These are phyloP conservation scores for Sisymbrium altissimum DNA, from an alignment of 345 rosid species.

Conservation along the genomic window DNA sequence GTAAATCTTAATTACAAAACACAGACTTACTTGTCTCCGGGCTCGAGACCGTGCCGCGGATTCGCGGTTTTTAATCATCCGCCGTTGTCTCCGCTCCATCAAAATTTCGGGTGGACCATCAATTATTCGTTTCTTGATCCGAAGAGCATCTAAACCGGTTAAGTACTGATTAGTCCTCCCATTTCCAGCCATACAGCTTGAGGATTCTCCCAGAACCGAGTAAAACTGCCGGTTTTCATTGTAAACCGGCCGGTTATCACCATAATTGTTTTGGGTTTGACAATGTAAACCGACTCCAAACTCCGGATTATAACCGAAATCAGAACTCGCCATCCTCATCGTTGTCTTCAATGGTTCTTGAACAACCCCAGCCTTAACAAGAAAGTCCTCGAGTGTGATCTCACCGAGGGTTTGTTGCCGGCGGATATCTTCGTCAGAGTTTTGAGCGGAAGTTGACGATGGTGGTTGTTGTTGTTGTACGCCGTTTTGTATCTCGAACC, in stretches of 20 bases:
- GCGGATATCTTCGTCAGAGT: conserved; percentile 30
- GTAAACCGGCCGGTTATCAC: conserved; percentile 34
- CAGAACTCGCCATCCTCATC: conserved; percentile 17
- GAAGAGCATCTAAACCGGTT: conserved; percentile 33
- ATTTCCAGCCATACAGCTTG: conserved; percentile 32
- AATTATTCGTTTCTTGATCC: conserved; percentile 47
- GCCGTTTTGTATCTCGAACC: conserved; percentile 77
- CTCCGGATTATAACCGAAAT: conserved; percentile 25
- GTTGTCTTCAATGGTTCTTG: conserved; percentile 39
- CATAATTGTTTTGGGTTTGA: conserved; percentile 28
- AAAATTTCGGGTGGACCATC: conserved; percentile 74
- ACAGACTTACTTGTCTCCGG: conserved; percentile 64
- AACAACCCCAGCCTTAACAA: conserved; percentile 77
- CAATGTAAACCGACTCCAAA: conserved; percentile 37
- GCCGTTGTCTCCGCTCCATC: conserved; percentile 74
- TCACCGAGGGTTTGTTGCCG: conserved; percentile 70
- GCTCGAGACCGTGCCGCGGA: conserved; percentile 97
- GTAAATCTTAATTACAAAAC: neutral
- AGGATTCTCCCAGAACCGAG: conserved; percentile 39
- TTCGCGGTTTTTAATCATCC: conserved; percentile 93
- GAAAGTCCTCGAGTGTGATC: conserved; percentile 83
- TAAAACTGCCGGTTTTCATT: conserved; percentile 29
- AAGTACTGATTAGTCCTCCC: conserved; percentile 34
- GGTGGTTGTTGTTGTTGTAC: conserved; percentile 32
- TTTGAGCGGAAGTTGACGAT: neutral